Evolutionary conservation across 225 moss, liverwort and hornwort species (phyloP).

Genomic region (Bryoerythrophyllum caledonicum): DNA sequence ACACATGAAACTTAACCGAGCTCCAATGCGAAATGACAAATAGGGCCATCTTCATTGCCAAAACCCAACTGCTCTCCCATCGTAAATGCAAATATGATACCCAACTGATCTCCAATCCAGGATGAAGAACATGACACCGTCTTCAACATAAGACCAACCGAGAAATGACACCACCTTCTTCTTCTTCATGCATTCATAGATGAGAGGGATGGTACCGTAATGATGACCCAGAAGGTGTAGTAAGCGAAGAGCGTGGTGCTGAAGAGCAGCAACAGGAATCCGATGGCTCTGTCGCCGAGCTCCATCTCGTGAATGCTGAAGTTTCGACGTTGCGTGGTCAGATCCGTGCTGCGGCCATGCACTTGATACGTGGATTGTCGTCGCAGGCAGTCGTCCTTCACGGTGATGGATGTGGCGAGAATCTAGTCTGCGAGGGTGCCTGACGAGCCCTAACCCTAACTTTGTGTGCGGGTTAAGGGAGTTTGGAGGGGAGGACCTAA

Average conservation of each 20-base stretch:
- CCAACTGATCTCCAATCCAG: background rate
- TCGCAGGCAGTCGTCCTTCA: background rate
- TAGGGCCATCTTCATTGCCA: too few species aligned
- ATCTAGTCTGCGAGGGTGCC: too few species aligned
- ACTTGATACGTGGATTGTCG: background rate
- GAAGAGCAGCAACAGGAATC: conserved; percentile 71
- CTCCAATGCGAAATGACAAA: too few species aligned
- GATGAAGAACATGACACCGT: too few species aligned
- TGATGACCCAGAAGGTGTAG: conserved; percentile 86
- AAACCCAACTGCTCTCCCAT: background rate
- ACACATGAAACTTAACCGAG: too few species aligned
- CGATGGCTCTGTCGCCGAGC: conserved; percentile 65
- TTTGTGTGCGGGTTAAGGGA: background rate
- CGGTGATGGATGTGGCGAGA: background rate
- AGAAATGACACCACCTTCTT: too few species aligned
- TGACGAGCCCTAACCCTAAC: background rate
- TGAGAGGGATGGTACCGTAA: conserved; percentile 43
- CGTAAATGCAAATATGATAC: background rate
- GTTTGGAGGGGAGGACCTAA: background rate
- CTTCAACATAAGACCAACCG: too few species aligned
- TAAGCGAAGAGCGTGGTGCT: conserved; percentile 70
- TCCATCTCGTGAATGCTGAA: conserved; percentile 44
- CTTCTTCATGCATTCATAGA: too few species aligned
- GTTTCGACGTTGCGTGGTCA: background rate
- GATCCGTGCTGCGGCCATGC: background rate